Evolutionary conservation across 257 asterid species (phyloP).

Genomic region (Rhazya stricta): DNA sequence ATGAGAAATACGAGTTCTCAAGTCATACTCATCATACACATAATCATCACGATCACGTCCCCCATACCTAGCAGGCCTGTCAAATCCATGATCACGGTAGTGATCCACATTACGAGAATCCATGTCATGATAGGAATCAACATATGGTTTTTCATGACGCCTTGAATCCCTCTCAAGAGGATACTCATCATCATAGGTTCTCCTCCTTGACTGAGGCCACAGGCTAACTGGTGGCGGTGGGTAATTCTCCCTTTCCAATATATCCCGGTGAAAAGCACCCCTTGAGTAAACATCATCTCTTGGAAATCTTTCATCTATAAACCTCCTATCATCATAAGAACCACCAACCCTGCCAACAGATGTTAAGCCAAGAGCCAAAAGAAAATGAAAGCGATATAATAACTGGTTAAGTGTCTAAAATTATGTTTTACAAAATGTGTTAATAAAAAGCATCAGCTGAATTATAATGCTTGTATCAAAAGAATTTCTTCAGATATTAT

Average conservation of each 20-base stretch:
- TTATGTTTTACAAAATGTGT: neutral
- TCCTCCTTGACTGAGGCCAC: conserved; percentile 85
- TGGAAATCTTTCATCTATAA: conserved; percentile 77
- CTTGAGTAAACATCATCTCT: conserved; percentile 74
- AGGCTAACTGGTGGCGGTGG: conserved; percentile 61
- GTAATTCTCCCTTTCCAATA: conserved; percentile 72
- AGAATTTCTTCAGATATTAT: no score
- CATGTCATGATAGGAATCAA: conserved; percentile 37
- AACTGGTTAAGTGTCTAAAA: neutral
- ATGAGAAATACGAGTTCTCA: conserved; percentile 58
- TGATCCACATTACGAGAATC: conserved; percentile 35
- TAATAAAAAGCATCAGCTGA: neutral
- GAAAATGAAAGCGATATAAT: conserved; percentile 15
- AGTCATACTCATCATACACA: conserved; percentile 82
- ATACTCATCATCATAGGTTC: conserved; percentile 78
- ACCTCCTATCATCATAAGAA: conserved; percentile 88
- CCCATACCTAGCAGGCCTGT: conserved; percentile 78
- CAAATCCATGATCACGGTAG: conserved; percentile 39
- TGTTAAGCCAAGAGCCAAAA: conserved; percentile 31
- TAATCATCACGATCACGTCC: conserved; percentile 77
- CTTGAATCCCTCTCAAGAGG: conserved; percentile 74
- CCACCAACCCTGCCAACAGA: conserved; percentile 76
- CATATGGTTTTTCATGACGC: conserved; percentile 74
- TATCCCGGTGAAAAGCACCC: conserved; percentile 67
- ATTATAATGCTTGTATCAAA: neutral